Percentiles rank a stretch among this genome's conserved stretches.
phyloP scores from a whole-genome alignment of 805 yeast species.

The Pichia thaimueangensis region DNA sequence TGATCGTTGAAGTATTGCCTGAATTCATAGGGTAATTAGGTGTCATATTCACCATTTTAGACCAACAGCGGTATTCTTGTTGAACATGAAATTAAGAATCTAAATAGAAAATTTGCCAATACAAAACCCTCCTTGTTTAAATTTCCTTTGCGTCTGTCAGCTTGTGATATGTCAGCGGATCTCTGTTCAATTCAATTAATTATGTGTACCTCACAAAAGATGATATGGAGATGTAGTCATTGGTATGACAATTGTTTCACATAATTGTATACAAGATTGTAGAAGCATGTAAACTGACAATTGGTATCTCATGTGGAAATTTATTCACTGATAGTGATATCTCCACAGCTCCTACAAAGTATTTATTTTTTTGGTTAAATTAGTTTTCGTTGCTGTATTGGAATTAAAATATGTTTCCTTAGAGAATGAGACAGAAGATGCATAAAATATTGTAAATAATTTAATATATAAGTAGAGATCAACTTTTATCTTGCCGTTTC shows the following conservation, averaged over 20 bases:
- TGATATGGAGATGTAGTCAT: constrained; percentile 48
- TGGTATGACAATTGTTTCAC: constrained; percentile 49
- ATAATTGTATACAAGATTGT: constrained; percentile 44
- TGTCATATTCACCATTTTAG: constrained; percentile 47
- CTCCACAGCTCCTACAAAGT: constrained; percentile 43
- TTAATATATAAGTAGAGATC: constrained; percentile 42
- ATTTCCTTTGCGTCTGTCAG: constrained; percentile 41
- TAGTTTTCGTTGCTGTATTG: constrained; percentile 21
- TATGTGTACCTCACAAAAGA: constrained; percentile 52
- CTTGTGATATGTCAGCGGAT: constrained; percentile 45
- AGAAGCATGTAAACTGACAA: constrained; percentile 32
- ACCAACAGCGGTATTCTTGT: constrained; percentile 51
- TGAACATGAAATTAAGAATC: constrained; percentile 52
- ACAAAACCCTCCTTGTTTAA: constrained; percentile 45
- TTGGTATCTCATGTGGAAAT: constrained; percentile 41
- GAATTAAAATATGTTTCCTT: constrained; percentile 46
- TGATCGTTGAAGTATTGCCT: constrained; percentile 19
- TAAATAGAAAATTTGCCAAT: constrained; percentile 61
- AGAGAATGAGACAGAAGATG: constrained; percentile 53
- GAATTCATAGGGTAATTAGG: constrained; percentile 45
- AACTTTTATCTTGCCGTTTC: constrained; percentile 32
- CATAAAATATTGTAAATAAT: constrained; percentile 49
- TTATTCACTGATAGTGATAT: constrained; percentile 43
- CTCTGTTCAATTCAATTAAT: constrained; percentile 48
- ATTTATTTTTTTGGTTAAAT: constrained; percentile 40